Base-by-base conservation (phyloP, 1,139 yeast genomes). In the Zygosaccharomyces pseudobailii region DNA sequence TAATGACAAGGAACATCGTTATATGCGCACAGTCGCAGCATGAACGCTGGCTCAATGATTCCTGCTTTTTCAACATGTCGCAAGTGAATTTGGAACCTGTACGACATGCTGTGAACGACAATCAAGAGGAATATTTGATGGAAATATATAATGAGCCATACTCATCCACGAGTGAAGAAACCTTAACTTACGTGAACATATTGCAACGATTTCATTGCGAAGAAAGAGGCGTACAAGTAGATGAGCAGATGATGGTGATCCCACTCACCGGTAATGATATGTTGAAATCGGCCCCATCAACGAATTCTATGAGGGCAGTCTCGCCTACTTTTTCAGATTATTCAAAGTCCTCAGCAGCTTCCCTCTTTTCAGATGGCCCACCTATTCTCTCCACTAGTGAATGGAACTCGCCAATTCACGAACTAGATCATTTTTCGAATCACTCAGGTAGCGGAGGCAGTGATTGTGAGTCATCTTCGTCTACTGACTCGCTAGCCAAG, bases 261-360 rank as follows among this genome's bases (percentile, higher is more conserved):
- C 42, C 43, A 5, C 39, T 27, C 10, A 35, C 41, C 19, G 31
- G 40, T n/a, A 30, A 10, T 13, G 27, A 34, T 33, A 21, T 37
- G 9, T 24, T 9, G 6, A 38, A n/a, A 6, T 37, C 33, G 17
- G 48, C 37, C 13, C 28, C 46, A 5, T 8, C 42, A 9, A 17
- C 27, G n/a, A 42, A 45, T 25, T 36, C 38, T n/a, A 39, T 42
- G 17, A 39, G 43, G 22, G 47, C 45, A 17, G 33, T 49, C 17
- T 57, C 61, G 2, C 61, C 61, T 3, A 50, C 54, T 5, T 51
- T 56, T 7, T 59, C 63, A 5, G 51, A 51, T 35, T 48, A 48
- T 40, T 61, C 66, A 6, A 48, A 59, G 39, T 55, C 61, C 1
- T 55, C 62, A 6, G 45, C 47, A 21, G 57, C 56, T 44, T 63